Evolutionary conservation across 345 rosid species (phyloP).

Genomic region (Aurinia saxatilis): DNA sequence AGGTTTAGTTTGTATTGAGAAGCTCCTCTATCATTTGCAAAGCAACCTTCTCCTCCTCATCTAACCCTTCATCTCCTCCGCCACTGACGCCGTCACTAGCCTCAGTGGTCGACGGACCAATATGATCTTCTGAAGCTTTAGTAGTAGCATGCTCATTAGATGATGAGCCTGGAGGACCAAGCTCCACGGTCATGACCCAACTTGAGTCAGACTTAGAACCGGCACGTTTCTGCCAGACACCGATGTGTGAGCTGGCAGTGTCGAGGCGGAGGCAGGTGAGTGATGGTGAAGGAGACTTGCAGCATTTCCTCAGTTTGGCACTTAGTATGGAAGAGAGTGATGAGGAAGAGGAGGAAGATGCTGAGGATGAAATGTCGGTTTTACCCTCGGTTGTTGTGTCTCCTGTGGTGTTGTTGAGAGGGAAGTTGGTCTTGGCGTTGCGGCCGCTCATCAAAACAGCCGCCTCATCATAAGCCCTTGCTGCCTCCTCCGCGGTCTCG

Average conservation of each 20-base stretch:
- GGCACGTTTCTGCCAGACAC: slow-evolving; percentile 79
- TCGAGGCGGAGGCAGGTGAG: slow-evolving; percentile 77
- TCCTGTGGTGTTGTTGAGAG: slow-evolving; percentile 21
- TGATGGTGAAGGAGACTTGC: slow-evolving; percentile 54
- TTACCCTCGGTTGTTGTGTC: slow-evolving; percentile 16
- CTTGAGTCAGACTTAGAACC: slow-evolving; percentile 51
- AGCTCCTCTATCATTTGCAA: slow-evolving; percentile 96
- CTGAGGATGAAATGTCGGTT: slow-evolving; percentile 9
- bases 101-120: background rate
- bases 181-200: slow-evolving; percentile 77
- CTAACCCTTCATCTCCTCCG: slow-evolving; percentile 26
- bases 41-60: slow-evolving; percentile 64
- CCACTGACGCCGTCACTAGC: background rate
- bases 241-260: slow-evolving; percentile 60
- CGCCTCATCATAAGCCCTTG: slow-evolving; percentile 69
- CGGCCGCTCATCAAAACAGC: slow-evolving; percentile 69
- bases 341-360: slow-evolving; percentile 15
- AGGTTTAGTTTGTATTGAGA: slow-evolving; percentile 53
- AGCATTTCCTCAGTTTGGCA: slow-evolving; percentile 63
- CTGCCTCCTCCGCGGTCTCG: slow-evolving; percentile 70
- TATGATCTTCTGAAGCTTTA: slow-evolving; percentile 8
- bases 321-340: slow-evolving; percentile 46
- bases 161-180: slow-evolving; percentile 27
- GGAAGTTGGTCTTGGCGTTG: slow-evolving; percentile 69
- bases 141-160: slow-evolving; percentile 1